A percentile compares a stretch with the other conserved stretches of the same genome.
phyloP scores from a whole-genome alignment of 2,329 filamentous ascomycete species.

The Hymenoscyphus scutula region DNA sequence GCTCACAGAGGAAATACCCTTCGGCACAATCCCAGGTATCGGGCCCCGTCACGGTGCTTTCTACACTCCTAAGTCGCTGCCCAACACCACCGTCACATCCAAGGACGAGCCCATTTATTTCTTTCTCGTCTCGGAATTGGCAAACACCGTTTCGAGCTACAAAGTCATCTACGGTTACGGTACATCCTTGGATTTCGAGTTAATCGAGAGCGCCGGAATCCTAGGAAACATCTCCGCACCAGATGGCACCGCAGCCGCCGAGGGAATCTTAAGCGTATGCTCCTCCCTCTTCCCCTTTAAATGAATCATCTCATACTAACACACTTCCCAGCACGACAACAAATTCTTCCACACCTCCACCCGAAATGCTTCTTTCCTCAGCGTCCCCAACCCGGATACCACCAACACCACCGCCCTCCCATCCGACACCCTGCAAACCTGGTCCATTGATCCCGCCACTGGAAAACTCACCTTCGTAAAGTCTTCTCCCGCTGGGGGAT shows the following conservation, averaged over 20 bases:
- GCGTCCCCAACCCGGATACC: constrained; percentile 46
- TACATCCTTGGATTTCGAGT: constrained; percentile 43
- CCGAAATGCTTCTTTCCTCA: constrained; percentile 58
- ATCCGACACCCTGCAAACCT: constrained; percentile 65
- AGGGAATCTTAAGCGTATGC: constrained; percentile 58
- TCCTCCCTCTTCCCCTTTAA: background rate
- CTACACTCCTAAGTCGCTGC: constrained; percentile 20
- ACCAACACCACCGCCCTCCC: constrained; percentile 44
- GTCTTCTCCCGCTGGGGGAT: constrained; percentile 45
- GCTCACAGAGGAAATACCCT: constrained; percentile 41
- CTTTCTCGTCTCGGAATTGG: constrained; percentile 49
- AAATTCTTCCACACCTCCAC: constrained; percentile 67
- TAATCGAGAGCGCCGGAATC: constrained; percentile 48
- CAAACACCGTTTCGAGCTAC: constrained; percentile 49
- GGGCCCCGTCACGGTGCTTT: constrained; percentile 56
- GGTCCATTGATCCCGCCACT: constrained; percentile 49
- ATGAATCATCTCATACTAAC: constrained; percentile 7
- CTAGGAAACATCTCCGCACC: constrained; percentile 47
- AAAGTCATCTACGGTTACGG: constrained; percentile 54
- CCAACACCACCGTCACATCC: background rate
- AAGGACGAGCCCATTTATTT: constrained; percentile 27
- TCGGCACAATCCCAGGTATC: constrained; percentile 40
- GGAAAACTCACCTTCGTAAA: constrained; percentile 44
- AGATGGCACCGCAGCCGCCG: constrained; percentile 47
- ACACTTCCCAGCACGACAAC: constrained; percentile 49